A percentile compares a stretch with the other conserved stretches of the same genome.
phyloP scores from a whole-genome alignment of 192 early-diverging fungal species.

The Ambispora gerdemannii region DNA sequence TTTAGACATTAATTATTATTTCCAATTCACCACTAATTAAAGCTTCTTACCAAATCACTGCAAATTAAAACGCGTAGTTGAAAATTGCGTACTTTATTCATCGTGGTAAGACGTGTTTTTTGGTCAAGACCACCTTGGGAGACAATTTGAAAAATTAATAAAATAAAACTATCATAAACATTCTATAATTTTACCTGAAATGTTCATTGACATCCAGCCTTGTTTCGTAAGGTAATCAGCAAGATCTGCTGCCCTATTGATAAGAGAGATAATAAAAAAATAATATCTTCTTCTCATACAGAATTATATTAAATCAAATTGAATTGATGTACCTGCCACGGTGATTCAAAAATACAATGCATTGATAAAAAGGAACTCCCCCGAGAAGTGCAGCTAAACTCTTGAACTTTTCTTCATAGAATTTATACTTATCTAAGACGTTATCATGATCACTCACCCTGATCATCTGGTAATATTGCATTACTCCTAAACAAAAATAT shows the following conservation, averaged over 20 bases:
- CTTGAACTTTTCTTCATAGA: conserved; percentile 50
- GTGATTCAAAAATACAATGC: conserved; percentile 60
- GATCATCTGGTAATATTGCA: conserved; percentile 47
- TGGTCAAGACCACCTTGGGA: conserved; percentile 43
- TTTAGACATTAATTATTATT: background rate
- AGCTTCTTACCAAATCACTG: conserved; percentile 52
- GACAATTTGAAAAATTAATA: background rate
- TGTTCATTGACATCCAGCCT: conserved; percentile 53
- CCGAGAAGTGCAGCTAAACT: conserved; percentile 42
- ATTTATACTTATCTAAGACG: conserved; percentile 30
- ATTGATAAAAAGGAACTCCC: conserved; percentile 57
- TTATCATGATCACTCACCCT: conserved; percentile 24
- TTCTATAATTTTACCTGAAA: conserved; percentile 35
- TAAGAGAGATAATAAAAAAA: too few relatives aligned
- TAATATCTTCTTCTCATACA: too few relatives aligned
- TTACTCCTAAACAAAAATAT: conserved; percentile 39
- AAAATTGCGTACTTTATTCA: conserved; percentile 53
- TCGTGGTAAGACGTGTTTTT: conserved; percentile 43
- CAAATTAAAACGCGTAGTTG: conserved; percentile 54
- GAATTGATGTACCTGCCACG: conserved; percentile 29
- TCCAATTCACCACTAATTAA: background rate
- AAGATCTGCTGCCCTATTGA: conserved; percentile 44
- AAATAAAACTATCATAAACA: background rate
- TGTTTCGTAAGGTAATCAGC: conserved; percentile 45
- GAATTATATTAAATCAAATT: too few relatives aligned